Conservation (phyloP, 768 basidiomycete species). For the Leccinellum rugosiceps region DNA sequence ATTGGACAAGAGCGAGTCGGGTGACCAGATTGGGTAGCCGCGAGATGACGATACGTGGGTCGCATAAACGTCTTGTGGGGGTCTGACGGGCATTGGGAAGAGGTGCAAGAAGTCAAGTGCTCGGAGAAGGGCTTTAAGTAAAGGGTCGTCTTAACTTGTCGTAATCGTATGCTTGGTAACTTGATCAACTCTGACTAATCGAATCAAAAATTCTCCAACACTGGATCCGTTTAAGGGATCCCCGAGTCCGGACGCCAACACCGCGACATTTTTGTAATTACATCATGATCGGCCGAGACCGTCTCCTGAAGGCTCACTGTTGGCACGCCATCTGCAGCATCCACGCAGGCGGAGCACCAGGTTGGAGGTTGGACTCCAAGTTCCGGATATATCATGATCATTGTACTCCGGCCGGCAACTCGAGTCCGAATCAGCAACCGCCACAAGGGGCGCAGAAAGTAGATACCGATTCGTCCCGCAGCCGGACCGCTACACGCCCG, state of each 20-base stretch:
- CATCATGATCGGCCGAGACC: neutral
- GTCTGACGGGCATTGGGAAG: constrained; percentile 20
- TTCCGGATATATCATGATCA: too few species aligned
- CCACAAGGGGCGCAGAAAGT: neutral
- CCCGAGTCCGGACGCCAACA: neutral
- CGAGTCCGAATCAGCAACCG: neutral
- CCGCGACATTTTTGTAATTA: neutral
- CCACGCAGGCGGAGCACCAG: too few species aligned
- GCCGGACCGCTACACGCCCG: neutral
- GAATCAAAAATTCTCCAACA: neutral
- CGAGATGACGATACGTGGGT: constrained; percentile 22
- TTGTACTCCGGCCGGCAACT: too few species aligned
- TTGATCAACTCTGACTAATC: neutral
- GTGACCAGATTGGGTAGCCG: constrained; percentile 38
- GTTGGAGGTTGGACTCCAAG: too few species aligned
- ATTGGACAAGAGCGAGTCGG: constrained; percentile 31
- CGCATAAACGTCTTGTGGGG: constrained; percentile 26
- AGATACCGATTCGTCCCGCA: neutral
- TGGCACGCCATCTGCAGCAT: too few species aligned
- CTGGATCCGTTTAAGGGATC: neutral
- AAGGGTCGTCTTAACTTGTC: neutral
- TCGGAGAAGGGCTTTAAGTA: neutral
- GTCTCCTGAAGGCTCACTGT: too few species aligned
- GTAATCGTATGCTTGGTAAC: constrained; percentile 9
- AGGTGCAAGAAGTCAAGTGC: neutral